Conservation (phyloP, 495 filamentous ascomycete genomes). For the Penicillium mononematosum region DNA sequence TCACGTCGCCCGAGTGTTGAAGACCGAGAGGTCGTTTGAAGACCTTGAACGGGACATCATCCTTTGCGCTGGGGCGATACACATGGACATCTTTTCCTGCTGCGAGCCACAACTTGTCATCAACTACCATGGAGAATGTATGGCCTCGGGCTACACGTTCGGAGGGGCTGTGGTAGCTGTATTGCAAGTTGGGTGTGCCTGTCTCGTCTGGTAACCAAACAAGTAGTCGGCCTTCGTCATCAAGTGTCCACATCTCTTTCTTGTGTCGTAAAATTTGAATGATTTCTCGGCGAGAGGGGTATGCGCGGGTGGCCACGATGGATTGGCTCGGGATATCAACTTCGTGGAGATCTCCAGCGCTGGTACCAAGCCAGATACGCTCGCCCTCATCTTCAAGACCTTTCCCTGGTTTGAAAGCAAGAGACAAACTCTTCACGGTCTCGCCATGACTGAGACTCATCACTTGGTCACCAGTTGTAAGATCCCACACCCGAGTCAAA, state of each 20-base stretch:
- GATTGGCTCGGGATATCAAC: conserved; percentile 72
- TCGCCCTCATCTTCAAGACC: conserved; percentile 76
- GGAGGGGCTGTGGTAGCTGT: conserved; percentile 58
- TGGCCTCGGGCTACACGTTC: conserved; percentile 77
- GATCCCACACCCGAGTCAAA: conserved; percentile 81
- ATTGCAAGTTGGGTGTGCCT: conserved; percentile 69
- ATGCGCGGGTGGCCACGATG: conserved; percentile 62
- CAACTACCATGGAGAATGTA: conserved; percentile 80
- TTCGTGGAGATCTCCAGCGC: conserved; percentile 81
- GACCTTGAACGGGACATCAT: conserved; percentile 69
- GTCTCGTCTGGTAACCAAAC: conserved; percentile 81
- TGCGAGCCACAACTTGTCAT: conserved; percentile 82
- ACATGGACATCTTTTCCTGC: conserved; percentile 84
- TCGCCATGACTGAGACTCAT: conserved; percentile 81
- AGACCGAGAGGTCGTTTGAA: conserved; percentile 64
- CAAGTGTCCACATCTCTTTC: conserved; percentile 91
- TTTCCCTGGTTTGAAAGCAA: conserved; percentile 79
- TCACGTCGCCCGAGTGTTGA: conserved; percentile 77
- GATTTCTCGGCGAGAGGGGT: conserved; percentile 79
- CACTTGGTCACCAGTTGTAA: conserved; percentile 74
- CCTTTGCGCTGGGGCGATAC: conserved; percentile 68
- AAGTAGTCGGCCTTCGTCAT: conserved; percentile 83
- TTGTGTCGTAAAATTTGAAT: conserved; percentile 82
- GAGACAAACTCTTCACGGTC: conserved; percentile 68
- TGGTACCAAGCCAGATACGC: conserved; percentile 89